Conservation (phyloP, 202 grass and related monocot species). For the Saccharum hybrid region DNA sequence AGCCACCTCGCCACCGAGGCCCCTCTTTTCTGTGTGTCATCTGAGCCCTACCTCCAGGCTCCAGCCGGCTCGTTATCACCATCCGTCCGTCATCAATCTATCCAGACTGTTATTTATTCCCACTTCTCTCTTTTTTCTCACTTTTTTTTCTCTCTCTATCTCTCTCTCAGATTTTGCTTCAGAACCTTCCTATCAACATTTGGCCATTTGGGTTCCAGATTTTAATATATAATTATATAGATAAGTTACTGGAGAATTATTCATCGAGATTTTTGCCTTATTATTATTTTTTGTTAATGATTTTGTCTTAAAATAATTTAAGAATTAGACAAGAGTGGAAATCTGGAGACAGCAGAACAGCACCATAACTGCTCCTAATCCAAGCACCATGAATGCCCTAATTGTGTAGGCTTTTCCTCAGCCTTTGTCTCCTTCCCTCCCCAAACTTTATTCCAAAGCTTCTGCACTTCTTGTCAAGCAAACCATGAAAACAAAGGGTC, state of each 20-base stretch:
- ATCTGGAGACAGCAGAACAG: not conserved
- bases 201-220: too few relatives aligned
- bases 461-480: conserved; percentile 41
- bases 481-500: conserved; percentile 38
- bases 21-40: conserved; percentile 36
- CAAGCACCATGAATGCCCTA: conserved; percentile 28
- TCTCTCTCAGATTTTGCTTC: not conserved
- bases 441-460: conserved; percentile 50
- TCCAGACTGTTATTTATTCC: conserved; percentile 14
- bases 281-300: not conserved
- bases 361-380: conserved; percentile 18
- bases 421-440: conserved; percentile 38
- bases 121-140: not conserved
- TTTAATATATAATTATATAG: not conserved
- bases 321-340: not conserved
- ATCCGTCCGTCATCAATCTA: conserved; percentile 51
- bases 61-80: conserved; percentile 38
- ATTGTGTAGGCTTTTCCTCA: conserved; percentile 38
- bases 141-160: not conserved
- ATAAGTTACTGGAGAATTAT: not conserved
- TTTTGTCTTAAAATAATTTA: not conserved
- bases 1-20: conserved; percentile 28
- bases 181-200: not conserved
- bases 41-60: not conserved
- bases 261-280: not conserved